phyloP scores from a whole-genome alignment of 805 yeast species.

The Alloascoidea africana region DNA sequence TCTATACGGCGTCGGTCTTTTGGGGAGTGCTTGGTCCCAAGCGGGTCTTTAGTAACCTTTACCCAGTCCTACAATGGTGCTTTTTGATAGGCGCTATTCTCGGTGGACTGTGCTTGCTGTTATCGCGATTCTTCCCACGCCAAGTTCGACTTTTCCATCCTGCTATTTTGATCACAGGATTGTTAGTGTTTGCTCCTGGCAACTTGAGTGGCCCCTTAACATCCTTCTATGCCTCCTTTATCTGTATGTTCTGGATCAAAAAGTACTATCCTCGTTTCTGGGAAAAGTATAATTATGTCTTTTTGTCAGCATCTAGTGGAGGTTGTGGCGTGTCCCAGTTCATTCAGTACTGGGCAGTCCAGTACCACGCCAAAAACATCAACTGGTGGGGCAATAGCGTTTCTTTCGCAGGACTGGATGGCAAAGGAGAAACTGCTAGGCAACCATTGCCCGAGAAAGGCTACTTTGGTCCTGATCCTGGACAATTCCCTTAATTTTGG shows the following conservation, averaged over 20 bases:
- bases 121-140: neutral
- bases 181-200: neutral
- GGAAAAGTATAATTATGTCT: constrained; percentile 31
- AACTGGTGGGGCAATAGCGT: constrained; percentile 59
- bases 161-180: neutral
- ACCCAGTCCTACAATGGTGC: constrained; percentile 49
- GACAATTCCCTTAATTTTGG: too few species aligned
- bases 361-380: constrained; percentile 25
- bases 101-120: neutral
- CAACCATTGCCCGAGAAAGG: constrained; percentile 14
- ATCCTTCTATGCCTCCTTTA: neutral
- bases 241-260: constrained; percentile 29
- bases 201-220: too few species aligned
- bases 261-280: constrained; percentile 39
- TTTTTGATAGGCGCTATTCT: constrained; percentile 36
- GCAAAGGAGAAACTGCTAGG: constrained; percentile 3
- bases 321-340: constrained; percentile 48
- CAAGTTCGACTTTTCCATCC: neutral
- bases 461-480: constrained; percentile 3
- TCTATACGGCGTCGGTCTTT: constrained; percentile 32
- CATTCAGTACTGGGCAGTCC: constrained; percentile 37
- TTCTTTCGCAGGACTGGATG: constrained; percentile 10
- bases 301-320: constrained; percentile 40
- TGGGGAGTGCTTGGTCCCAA: constrained; percentile 50
- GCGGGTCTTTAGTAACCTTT: constrained; percentile 26